These are phyloP conservation scores for Hygrophoropsis aurantiaca DNA, from an alignment of 768 basidiomycete genomes.

Conservation along the genomic window DNA sequence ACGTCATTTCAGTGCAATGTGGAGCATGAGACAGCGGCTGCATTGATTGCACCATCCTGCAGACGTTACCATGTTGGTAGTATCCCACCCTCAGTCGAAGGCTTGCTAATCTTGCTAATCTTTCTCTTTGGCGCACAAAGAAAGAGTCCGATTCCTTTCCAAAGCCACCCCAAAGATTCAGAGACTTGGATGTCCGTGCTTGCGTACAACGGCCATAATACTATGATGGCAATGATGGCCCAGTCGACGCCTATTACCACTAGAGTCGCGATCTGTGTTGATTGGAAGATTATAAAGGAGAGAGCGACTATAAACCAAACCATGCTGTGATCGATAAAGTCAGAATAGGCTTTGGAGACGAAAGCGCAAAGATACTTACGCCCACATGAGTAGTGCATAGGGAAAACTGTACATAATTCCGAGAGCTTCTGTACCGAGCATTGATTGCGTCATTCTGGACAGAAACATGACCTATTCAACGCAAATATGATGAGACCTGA, in stretches of 20 bases:
- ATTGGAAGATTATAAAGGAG: conserved; percentile 22
- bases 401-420: conserved; percentile 35
- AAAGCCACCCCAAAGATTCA: too few relatives aligned
- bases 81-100: too few relatives aligned
- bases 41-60: too few relatives aligned
- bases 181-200: too few relatives aligned
- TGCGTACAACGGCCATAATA: conserved; percentile 16
- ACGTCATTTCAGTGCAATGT: too few relatives aligned
- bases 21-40: too few relatives aligned
- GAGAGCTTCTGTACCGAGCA: conserved; percentile 25
- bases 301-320: conserved; percentile 27
- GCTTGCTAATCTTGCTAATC: too few relatives aligned
- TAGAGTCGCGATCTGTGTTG: conserved; percentile 11
- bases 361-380: conserved; percentile 13
- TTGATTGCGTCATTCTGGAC: conserved; percentile 7
- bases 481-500: too few relatives aligned
- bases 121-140: too few relatives aligned
- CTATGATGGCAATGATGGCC: conserved; percentile 15
- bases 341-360: not conserved
- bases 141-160: too few relatives aligned
- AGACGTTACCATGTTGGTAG: too few relatives aligned
- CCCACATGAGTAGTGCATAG: conserved; percentile 31
- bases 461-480: conserved; percentile 29
- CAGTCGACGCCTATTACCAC: conserved; percentile 13
- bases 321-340: conserved; percentile 16